Conservation (phyloP, 2,329 filamentous ascomycete genomes). For the Fusarium sp. region DNA sequence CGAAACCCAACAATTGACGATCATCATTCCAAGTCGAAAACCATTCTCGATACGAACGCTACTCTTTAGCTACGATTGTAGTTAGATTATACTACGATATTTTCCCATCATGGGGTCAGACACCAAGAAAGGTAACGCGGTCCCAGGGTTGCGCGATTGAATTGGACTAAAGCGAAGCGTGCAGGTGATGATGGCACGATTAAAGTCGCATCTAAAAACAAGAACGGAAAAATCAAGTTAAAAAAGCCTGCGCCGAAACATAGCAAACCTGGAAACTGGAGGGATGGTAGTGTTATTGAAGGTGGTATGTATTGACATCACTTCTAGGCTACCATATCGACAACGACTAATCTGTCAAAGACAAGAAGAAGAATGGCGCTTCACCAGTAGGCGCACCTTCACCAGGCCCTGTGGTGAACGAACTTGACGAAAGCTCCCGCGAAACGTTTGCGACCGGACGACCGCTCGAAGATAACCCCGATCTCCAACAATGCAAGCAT, state of each 20-base stretch:
- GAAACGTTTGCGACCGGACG: slow-evolving; percentile 86
- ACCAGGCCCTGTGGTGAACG: slow-evolving; percentile 72
- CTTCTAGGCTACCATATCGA: not conserved
- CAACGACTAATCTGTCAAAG: slow-evolving; percentile 54
- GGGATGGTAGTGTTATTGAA: slow-evolving; percentile 74
- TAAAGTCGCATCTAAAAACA: slow-evolving; percentile 74
- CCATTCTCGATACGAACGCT: not conserved
- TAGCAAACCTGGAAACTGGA: slow-evolving; percentile 79
- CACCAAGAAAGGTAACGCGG: slow-evolving; percentile 52
- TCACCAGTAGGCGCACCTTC: slow-evolving; percentile 62
- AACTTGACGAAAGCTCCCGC: slow-evolving; percentile 81
- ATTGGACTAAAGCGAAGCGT: slow-evolving; percentile 35
- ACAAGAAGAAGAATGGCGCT: slow-evolving; percentile 67
- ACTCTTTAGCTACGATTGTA: not conserved
- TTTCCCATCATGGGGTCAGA: slow-evolving; percentile 43
- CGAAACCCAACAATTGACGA: slow-evolving; percentile 9
- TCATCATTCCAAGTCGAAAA: slow-evolving; percentile 16
- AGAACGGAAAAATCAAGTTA: slow-evolving; percentile 70
- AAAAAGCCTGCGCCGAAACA: slow-evolving; percentile 75
- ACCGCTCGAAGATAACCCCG: slow-evolving; percentile 83
- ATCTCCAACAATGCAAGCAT: slow-evolving; percentile 90
- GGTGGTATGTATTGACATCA: slow-evolving; percentile 67
- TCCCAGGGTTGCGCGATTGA: slow-evolving; percentile 21
- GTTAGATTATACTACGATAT: not conserved
- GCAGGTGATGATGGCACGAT: slow-evolving; percentile 72